Percentiles rank a stretch among this genome's conserved stretches.
Evolutionary conservation across 2,329 filamentous ascomycete genomes (phyloP).

Genomic region (Talaromyces albobiverticillius): DNA sequence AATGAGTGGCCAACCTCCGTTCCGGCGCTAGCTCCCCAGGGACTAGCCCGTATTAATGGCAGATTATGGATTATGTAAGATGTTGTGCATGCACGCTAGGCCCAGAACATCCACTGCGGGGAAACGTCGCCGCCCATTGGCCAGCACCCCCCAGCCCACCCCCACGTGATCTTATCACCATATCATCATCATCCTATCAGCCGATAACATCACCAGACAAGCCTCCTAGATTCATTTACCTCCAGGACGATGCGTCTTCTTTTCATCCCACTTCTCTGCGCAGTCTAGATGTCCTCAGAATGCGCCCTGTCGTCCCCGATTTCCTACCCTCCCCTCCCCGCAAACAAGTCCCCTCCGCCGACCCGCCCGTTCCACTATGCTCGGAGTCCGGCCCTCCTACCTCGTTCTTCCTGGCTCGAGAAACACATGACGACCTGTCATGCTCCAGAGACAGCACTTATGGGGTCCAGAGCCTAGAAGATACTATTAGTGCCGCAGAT

Average conservation of each 20-base stretch:
- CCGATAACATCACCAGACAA: neutral
- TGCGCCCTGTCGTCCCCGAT: constrained; percentile 39
- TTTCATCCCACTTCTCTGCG: neutral
- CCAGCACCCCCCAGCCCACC: constrained; percentile 3
- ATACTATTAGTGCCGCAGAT: constrained; percentile 12
- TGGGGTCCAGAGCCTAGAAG: constrained; percentile 16
- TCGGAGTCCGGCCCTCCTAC: constrained; percentile 46
- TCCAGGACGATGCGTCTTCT: neutral
- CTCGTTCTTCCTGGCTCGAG: constrained; percentile 60
- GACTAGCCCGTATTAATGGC: too few species aligned
- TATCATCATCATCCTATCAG: neutral
- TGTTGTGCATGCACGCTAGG: too few species aligned
- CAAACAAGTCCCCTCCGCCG: constrained; percentile 35
- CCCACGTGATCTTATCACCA: constrained; percentile 15
- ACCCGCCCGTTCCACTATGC: constrained; percentile 28
- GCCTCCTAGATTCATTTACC: neutral
- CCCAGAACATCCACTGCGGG: neutral
- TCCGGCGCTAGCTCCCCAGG: too few species aligned
- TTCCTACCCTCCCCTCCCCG: constrained; percentile 29
- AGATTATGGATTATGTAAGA: too few species aligned
- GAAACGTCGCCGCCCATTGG: neutral
- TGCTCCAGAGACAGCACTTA: constrained; percentile 9
- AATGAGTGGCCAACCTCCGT: too few species aligned
- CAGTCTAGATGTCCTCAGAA: constrained; percentile 20
- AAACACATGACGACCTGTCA: constrained; percentile 1